These are phyloP conservation scores for Artomyces pyxidatus DNA, from an alignment of 768 basidiomycete species.

Conservation along the genomic window DNA sequence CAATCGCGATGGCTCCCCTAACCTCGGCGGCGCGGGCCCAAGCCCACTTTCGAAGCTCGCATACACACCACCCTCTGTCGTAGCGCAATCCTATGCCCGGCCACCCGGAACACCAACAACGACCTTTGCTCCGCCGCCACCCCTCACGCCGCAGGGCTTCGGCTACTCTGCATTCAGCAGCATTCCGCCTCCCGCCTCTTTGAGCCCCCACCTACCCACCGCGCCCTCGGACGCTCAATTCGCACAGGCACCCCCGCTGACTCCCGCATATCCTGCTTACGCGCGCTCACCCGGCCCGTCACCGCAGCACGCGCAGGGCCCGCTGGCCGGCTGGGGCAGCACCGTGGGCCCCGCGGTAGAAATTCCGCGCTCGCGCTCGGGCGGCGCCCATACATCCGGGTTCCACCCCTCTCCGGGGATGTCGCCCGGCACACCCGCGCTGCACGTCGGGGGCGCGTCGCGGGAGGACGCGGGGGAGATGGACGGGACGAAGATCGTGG, in stretches of 20 bases:
- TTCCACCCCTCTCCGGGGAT: constrained; percentile 30
- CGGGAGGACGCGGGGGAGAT: constrained; percentile 26
- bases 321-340: constrained; percentile 40
- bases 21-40: constrained; percentile 1
- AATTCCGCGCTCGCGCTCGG: constrained; percentile 50
- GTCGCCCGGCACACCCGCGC: constrained; percentile 48
- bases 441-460: constrained; percentile 36
- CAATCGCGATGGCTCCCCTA: constrained; percentile 10
- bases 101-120: constrained; percentile 4
- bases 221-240: constrained; percentile 14
- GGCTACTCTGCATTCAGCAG: neutral
- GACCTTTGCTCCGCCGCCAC: constrained; percentile 11
- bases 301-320: constrained; percentile 48
- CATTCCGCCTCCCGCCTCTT: constrained; percentile 12
- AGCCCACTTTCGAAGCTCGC: constrained; percentile 6
- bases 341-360: constrained; percentile 56
- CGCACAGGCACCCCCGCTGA: constrained; percentile 30
- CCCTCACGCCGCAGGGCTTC: neutral
- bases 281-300: constrained; percentile 35
- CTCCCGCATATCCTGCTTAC: constrained; percentile 70
- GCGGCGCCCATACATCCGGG: too few relatives aligned
- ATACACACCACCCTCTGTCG: constrained; percentile 9
- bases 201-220: constrained; percentile 9
- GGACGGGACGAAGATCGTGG: constrained; percentile 52
- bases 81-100: constrained; percentile 2